Evolutionary conservation across 352 stramenopile species (phyloP), one percentile per base, ranked within the genome.

Genomic region (Paralagenidium karlingii): DNA sequence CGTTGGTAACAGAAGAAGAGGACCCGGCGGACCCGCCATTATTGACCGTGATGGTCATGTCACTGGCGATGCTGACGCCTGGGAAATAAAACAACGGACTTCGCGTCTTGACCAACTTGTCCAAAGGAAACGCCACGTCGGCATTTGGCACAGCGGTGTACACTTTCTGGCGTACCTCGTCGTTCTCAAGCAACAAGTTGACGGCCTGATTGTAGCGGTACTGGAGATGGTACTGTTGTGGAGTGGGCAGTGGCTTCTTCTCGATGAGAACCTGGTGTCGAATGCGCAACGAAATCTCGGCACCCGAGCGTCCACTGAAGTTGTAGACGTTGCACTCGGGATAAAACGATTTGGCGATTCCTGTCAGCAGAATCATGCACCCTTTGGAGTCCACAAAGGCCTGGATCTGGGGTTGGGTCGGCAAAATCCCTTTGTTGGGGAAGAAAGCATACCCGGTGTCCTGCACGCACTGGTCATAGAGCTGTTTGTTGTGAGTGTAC

Each of bases 271-370:
- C 41, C 15, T 70, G 63, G 24, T 65, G 42, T 1, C 63, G 74
- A 28, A 73, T 77, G 47, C 74, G 73, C 24, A 85, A 55, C 19
- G 82, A 31, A 37, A 66, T 79, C 51, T 85, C 70, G 30, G 70
- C 65, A 24, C 58, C 53, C 4, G 70, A 63, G n/a, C 58, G 60
- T 33, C 82, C 43, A 15, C 59, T 60, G 44, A 85, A 51, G n/a
- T 68, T 42, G 28, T 63, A 42, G 10, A 82, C 36, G 32, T 62
- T 63, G 16, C 70, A 85, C 34, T 71, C 60, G 8, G 54, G 54
- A 28, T 76, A 53, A 11, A 60, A 38, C 6, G 68, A 43, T 22
- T 79, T 30, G 22, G 58, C 50, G n/a, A n/a, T n/a, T n/a, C n/a
- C n/a, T n/a, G n/a, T n/a, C n/a, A n/a, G n/a, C 5, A 68, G 53